Base-by-base conservation (phyloP, 345 rosid species). In the Citrus hindsii region DNA sequence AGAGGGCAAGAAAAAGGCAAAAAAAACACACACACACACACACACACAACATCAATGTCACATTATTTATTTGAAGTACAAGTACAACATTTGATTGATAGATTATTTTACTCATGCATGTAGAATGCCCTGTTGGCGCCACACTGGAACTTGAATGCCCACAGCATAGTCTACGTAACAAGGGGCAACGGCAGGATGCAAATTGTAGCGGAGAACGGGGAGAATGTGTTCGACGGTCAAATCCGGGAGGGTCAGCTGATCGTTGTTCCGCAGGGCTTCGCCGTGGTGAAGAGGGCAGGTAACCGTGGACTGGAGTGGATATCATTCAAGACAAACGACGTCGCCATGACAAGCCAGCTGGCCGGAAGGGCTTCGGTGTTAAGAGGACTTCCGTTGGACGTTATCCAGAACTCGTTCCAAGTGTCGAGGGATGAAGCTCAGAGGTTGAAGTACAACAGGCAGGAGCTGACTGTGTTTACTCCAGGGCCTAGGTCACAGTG, bases 61-160 rank as follows among this genome's bases (percentile, higher is more conserved):
- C 51, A 46, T 46, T 35, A 35, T 35, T 35, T 35, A 5, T 35
- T 46, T 12, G 51, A 46, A 13, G 3, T 46, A 18, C 58, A 18
- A 53, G 7, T 53, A 53, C 5, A 3, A 46, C 51, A 13, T 46
- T 46, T 46, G 32, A 64, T 33, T n/a, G 48, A 16, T 33, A 14
- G 4, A 40, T 46, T 22, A 7, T 48, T 16, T 53, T 18, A 24
- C 16, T 5, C 6, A 38, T 63, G 7, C 53, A 4, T 81, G 69
- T 86, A 90, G 89, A 82, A 90, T 32, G 91, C 86, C 1, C 5
- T 84, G 7, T 38, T 60, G 66, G 38, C 77, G 32, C 89, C 90
- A 1, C 81, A 83, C 71, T 84, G 85, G 85, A 82, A 84, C 83
- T 7, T 69, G 18, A 84, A 90, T 59, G 81, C 88, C 27, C 86